phyloP scores from a whole-genome alignment of 352 stramenopile genomes.

The Globisporangium middletonii region DNA sequence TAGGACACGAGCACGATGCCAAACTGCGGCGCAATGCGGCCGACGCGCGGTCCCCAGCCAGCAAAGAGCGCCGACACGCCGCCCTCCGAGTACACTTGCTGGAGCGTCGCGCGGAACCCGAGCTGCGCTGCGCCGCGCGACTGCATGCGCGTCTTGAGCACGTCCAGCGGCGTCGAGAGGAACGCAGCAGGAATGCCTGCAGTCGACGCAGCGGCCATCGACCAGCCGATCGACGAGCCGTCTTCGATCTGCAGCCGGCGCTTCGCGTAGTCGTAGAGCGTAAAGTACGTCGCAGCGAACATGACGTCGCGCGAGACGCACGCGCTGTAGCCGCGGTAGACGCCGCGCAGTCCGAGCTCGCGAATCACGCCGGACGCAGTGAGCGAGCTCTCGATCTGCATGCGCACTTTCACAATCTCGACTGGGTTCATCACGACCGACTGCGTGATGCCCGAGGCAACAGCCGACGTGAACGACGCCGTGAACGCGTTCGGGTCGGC shows the following conservation, averaged over 20 bases:
- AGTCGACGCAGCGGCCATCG: slow-evolving; percentile 62
- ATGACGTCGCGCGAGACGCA: slow-evolving; percentile 66
- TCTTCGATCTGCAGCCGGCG: slow-evolving; percentile 54
- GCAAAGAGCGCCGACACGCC: slow-evolving; percentile 52
- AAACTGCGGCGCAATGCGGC: slow-evolving; percentile 74
- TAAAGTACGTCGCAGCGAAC: slow-evolving; percentile 78
- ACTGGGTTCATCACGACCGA: slow-evolving; percentile 82
- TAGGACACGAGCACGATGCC: slow-evolving; percentile 78
- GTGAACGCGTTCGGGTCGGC: slow-evolving; percentile 62
- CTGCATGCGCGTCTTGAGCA: slow-evolving; percentile 82
- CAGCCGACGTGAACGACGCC: slow-evolving; percentile 66
- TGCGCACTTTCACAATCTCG: slow-evolving; percentile 79
- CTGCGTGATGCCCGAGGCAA: slow-evolving; percentile 59
- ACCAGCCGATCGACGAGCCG: slow-evolving; percentile 60
- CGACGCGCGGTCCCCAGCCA: slow-evolving; percentile 64
- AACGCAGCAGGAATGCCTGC: slow-evolving; percentile 71
- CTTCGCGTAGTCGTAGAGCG: slow-evolving; percentile 73
- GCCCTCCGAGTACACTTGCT: slow-evolving; percentile 44
- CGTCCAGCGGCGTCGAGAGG: slow-evolving; percentile 68
- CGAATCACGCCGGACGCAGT: slow-evolving; percentile 45
- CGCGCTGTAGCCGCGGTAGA: slow-evolving; percentile 72
- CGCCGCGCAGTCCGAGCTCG: slow-evolving; percentile 49
- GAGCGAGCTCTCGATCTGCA: slow-evolving; percentile 76
- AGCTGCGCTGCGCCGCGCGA: slow-evolving; percentile 40
- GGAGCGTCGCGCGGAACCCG: slow-evolving; percentile 43